Evolutionary conservation across 495 filamentous ascomycete genomes (phyloP).

Genomic region (Neurospora sp.): DNA sequence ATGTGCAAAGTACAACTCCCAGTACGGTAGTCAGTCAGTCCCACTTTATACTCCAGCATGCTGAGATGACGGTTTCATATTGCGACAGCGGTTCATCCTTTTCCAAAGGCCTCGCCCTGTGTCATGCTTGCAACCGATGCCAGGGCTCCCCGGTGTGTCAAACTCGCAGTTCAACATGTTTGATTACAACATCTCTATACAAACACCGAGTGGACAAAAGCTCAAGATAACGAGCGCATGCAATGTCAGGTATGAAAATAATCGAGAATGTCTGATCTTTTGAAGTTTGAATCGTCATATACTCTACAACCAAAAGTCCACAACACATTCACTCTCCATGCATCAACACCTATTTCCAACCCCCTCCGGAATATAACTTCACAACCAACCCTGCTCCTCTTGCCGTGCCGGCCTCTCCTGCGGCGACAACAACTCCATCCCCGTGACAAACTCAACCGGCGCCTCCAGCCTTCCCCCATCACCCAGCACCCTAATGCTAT

Average conservation of each 20-base stretch:
- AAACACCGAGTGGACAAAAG: background rate
- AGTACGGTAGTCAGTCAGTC: background rate
- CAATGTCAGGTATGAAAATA: background rate
- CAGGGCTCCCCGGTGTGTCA: background rate
- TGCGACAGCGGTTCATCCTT: background rate
- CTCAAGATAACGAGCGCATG: background rate
- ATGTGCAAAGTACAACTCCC: background rate
- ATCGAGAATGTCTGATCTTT: background rate
- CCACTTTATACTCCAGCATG: background rate
- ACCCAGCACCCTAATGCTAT: constrained; percentile 3
- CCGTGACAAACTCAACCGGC: background rate
- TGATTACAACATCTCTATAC: background rate
- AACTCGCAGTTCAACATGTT: background rate
- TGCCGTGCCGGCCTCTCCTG: background rate
- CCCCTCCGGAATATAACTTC: background rate
- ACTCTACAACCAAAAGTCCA: background rate
- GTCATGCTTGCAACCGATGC: background rate
- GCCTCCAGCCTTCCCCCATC: constrained; percentile 1
- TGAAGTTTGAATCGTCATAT: background rate
- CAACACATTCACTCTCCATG: background rate
- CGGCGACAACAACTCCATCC: background rate
- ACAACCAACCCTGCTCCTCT: background rate
- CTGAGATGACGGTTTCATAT: background rate
- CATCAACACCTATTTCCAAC: background rate
- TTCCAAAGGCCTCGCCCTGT: background rate